These are phyloP conservation scores for Kondoa malvinella DNA, from an alignment of 768 basidiomycete species.

Conservation along the genomic window DNA sequence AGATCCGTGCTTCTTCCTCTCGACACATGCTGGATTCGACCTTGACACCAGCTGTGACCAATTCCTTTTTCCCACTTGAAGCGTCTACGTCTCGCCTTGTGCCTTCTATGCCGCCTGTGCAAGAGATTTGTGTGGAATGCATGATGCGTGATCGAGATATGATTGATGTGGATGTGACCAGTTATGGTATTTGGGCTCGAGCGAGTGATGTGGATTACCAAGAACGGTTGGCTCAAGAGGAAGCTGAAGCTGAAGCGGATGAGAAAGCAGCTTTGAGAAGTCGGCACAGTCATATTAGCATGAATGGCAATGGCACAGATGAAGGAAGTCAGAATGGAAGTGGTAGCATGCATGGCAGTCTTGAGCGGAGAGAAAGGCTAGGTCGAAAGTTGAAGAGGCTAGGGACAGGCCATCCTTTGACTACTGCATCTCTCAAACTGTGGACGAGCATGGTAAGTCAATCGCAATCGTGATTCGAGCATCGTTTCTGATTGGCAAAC, in stretches of 20 bases:
- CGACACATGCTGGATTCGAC: background rate
- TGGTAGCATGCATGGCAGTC: conserved; percentile 4
- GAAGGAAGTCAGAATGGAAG: conserved; percentile 29
- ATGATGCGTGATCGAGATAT: conserved; percentile 98
- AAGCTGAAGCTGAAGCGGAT: conserved; percentile 39
- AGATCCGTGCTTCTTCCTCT: background rate
- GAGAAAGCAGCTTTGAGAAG: conserved; percentile 15
- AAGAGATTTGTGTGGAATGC: conserved; percentile 84
- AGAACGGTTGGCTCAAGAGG: conserved; percentile 56
- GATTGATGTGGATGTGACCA: conserved; percentile 79
- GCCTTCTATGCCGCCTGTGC: conserved; percentile 20
- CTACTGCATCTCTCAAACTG: conserved; percentile 31
- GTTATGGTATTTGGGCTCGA: conserved; percentile 75
- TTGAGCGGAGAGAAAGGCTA: conserved; percentile 11
- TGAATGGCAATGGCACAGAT: conserved; percentile 8
- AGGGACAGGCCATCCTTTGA: conserved; percentile 28
- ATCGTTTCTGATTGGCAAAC: background rate
- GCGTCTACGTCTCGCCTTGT: background rate
- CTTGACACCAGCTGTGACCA: conserved; percentile 9
- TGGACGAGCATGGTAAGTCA: conserved; percentile 40
- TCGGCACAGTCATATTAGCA: background rate
- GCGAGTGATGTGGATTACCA: conserved; percentile 67
- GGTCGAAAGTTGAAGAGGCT: conserved; percentile 18
- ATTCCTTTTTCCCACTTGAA: conserved; percentile 6
- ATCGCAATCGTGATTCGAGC: background rate